Percentiles rank a stretch among this genome's conserved stretches.
Evolutionary conservation across 495 filamentous ascomycete species (phyloP).

Genomic region (Paragyromitra xinjiangensis): DNA sequence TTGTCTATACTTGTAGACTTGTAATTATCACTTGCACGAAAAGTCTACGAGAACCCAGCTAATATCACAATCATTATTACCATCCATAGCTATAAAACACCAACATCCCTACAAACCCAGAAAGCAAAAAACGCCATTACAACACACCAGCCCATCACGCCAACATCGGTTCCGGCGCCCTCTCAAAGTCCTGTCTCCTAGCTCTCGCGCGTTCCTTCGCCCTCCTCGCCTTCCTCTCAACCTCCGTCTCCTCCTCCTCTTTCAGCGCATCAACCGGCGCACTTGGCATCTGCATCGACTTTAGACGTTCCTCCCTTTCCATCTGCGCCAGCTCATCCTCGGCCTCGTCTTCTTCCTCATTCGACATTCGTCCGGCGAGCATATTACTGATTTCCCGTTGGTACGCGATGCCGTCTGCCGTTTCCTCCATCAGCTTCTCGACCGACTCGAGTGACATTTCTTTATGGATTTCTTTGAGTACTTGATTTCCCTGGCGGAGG

Average conservation of each 20-base stretch:
- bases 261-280: slow-evolving; percentile 64
- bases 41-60: neutral
- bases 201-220: slow-evolving; percentile 62
- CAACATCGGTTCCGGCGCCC: slow-evolving; percentile 61
- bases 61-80: slow-evolving; percentile 18
- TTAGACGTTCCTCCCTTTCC: slow-evolving; percentile 69
- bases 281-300: slow-evolving; percentile 63
- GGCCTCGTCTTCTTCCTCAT: slow-evolving; percentile 96
- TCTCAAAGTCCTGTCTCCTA: slow-evolving; percentile 57
- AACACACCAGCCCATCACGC: slow-evolving; percentile 55
- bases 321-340: slow-evolving; percentile 90
- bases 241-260: slow-evolving; percentile 57
- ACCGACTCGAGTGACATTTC: slow-evolving; percentile 86
- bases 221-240: slow-evolving; percentile 56
- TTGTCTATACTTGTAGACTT: slow-evolving; percentile 30
- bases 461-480: slow-evolving; percentile 86
- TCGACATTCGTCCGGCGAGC: slow-evolving; percentile 83
- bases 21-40: slow-evolving; percentile 24
- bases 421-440: slow-evolving; percentile 59
- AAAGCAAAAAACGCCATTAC: slow-evolving; percentile 36
- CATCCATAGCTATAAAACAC: slow-evolving; percentile 20
- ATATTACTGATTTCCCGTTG: slow-evolving; percentile 77
- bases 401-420: slow-evolving; percentile 56
- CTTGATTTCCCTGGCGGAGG: slow-evolving; percentile 87
- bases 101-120: slow-evolving; percentile 18